Evolutionary conservation across 208 protist species (phyloP), one percentile per base, ranked within the genome.

Genomic region (Novymonas esmeraldas): DNA sequence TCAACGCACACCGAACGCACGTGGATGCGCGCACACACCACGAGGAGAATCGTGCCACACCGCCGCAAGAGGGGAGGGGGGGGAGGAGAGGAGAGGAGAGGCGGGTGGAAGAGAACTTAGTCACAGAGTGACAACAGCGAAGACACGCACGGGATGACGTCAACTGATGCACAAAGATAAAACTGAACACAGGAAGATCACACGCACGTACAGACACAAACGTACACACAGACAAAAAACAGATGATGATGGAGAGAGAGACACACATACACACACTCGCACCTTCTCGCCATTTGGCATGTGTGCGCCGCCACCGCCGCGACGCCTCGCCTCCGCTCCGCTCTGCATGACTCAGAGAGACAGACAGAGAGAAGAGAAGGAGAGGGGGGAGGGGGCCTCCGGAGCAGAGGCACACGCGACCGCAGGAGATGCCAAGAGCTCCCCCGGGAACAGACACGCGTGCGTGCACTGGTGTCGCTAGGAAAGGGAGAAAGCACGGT

Each of bases 91-190:
- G 11, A 13, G 28, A 22, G 22, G 28, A 6, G 31, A 24, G 22
- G 49, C 10, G 24, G 18, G 16, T 18, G 28, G 31, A 24, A 11
- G 18, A 7, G 6, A 22, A 56, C 28, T 38, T 26, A 34, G 0
- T 28, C 14, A 41, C 10, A 18, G 31, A 24, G n/a, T 5, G 59
- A 24, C 33, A 41, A 66, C n/a, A 10, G 31, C 29, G 20, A 48
- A 59, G 33, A 46, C 22, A 59, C n/a, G 36, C 36, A 41, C 36
- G n/a, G n/a, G n/a, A n/a, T n/a, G n/a, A n/a, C n/a, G n/a, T n/a
- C n/a, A n/a, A n/a, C n/a, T n/a, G n/a, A n/a, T 14, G 36, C 26
- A 44, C n/a, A 31, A 71, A 46, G 16, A 62, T 46, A 57, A 29
- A 64, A 33, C 36, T 2, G 11, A 16, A 45, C 22, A 42, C 29